Evolutionary conservation across 805 yeast genomes (phyloP).

Genomic region (Lachancea fermentati): DNA sequence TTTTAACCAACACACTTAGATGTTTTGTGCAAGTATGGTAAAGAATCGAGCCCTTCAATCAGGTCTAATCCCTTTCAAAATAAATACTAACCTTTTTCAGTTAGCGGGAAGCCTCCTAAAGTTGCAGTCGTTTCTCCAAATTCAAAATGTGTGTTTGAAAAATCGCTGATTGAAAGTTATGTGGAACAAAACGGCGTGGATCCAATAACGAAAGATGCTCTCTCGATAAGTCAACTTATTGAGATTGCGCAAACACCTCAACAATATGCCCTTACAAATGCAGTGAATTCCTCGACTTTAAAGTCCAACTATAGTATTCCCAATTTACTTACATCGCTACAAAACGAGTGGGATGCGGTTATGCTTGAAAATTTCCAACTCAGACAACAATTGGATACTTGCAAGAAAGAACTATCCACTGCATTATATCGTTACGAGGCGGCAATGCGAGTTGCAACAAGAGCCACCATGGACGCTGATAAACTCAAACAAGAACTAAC

Average conservation of each 20-base stretch:
- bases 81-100: conserved; percentile 13
- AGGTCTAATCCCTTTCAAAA: neutral
- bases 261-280: conserved; percentile 19
- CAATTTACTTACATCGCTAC: conserved; percentile 64
- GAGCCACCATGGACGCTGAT: conserved; percentile 68
- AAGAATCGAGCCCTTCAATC: too few relatives aligned
- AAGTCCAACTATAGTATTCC: conserved; percentile 54
- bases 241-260: conserved; percentile 32
- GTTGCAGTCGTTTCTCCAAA: conserved; percentile 72
- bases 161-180: conserved; percentile 51
- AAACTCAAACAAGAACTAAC: conserved; percentile 63
- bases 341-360: conserved; percentile 85
- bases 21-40: conserved; percentile 30
- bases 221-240: conserved; percentile 54
- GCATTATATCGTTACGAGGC: conserved; percentile 87
- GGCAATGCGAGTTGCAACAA: conserved; percentile 78
- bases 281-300: conserved; percentile 41
- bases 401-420: conserved; percentile 68
- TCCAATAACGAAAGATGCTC: conserved; percentile 65
- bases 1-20: too few relatives aligned
- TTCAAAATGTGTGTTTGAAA: conserved; percentile 69
- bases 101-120: conserved; percentile 67
- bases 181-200: conserved; percentile 62
- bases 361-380: conserved; percentile 75
- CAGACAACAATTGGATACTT: conserved; percentile 60